phyloP scores from a whole-genome alignment of 441 rosid species.

The Gossypium trilobum region DNA sequence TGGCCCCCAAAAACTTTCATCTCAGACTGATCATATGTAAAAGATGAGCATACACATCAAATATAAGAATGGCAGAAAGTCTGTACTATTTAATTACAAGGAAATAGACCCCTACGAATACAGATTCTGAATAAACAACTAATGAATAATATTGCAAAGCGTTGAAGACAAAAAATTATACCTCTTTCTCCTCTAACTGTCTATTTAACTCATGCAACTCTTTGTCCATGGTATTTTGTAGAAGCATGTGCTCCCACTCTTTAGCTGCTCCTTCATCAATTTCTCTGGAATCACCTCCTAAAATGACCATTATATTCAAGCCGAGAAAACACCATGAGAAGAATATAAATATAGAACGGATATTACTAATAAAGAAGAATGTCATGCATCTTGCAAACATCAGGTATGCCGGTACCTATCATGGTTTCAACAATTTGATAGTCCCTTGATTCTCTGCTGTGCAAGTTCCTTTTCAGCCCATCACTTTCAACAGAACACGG shows the following conservation, averaged over 20 bases:
- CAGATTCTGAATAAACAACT: not conserved
- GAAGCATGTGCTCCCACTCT: constrained; percentile 91
- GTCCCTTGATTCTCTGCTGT: constrained; percentile 60
- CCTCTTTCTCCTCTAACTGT: constrained; percentile 95
- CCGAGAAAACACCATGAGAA: not conserved
- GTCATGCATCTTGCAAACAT: not conserved
- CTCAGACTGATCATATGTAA: constrained; percentile 56
- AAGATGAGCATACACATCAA: not conserved
- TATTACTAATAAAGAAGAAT: not conserved
- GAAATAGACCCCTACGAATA: not conserved
- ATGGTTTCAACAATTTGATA: constrained; percentile 72
- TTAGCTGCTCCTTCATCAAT: constrained; percentile 77
- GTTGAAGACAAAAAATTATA: constrained; percentile 17
- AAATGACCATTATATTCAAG: constrained; percentile 15
- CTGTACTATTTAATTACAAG: not conserved
- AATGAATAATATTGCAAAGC: constrained; percentile 6
- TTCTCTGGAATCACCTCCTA: constrained; percentile 61
- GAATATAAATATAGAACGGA: not conserved
- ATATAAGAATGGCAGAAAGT: not conserved
- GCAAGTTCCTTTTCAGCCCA: constrained; percentile 72
- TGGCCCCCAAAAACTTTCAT: constrained; percentile 88
- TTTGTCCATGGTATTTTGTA: constrained; percentile 88
- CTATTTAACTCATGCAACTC: constrained; percentile 87
- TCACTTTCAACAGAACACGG: constrained; percentile 54
- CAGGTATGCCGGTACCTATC: constrained; percentile 34